A percentile compares a stretch with the other conserved stretches of the same genome.
phyloP scores from a whole-genome alignment of 2,329 filamentous ascomycete genomes.

The Xylaria sp. region DNA sequence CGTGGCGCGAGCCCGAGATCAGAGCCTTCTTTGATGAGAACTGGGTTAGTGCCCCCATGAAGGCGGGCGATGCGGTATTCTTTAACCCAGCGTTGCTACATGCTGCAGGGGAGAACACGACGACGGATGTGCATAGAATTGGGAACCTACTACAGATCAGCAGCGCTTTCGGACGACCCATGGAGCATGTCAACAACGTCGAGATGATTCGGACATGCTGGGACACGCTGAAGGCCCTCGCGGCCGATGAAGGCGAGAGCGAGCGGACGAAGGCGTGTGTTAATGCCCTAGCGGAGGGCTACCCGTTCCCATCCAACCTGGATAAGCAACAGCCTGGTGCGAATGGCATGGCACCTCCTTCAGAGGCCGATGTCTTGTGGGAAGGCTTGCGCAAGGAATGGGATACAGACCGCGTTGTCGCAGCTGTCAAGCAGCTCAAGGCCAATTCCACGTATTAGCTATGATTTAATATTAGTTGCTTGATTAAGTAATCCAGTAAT shows the following conservation, averaged over 20 bases:
- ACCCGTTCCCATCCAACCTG: conserved; percentile 69
- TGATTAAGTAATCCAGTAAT: no score
- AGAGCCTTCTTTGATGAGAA: conserved; percentile 63
- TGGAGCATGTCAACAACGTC: conserved; percentile 68
- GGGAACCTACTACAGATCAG: conserved; percentile 73
- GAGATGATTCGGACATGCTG: conserved; percentile 60
- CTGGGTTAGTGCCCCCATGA: conserved; percentile 64
- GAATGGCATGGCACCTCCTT: conserved; percentile 63
- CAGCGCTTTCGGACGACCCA: conserved; percentile 71
- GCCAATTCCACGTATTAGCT: conserved; percentile 25
- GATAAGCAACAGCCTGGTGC: conserved; percentile 64
- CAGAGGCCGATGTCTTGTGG: conserved; percentile 33
- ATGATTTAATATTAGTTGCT: background rate
- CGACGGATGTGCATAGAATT: conserved; percentile 60
- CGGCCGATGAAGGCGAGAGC: conserved; percentile 10
- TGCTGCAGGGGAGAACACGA: conserved; percentile 68
- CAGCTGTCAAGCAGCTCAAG: conserved; percentile 24
- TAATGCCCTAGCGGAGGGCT: conserved; percentile 62
- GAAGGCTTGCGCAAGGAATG: conserved; percentile 29
- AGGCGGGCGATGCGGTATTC: conserved; percentile 69
- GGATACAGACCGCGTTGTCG: conserved; percentile 31
- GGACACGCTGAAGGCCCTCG: conserved; percentile 50
- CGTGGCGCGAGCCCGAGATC: conserved; percentile 66
- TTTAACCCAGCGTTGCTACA: conserved; percentile 74
- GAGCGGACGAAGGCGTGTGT: conserved; percentile 44